phyloP scores from a whole-genome alignment of 2,329 filamentous ascomycete genomes.

The Microcyclosporella mali region DNA sequence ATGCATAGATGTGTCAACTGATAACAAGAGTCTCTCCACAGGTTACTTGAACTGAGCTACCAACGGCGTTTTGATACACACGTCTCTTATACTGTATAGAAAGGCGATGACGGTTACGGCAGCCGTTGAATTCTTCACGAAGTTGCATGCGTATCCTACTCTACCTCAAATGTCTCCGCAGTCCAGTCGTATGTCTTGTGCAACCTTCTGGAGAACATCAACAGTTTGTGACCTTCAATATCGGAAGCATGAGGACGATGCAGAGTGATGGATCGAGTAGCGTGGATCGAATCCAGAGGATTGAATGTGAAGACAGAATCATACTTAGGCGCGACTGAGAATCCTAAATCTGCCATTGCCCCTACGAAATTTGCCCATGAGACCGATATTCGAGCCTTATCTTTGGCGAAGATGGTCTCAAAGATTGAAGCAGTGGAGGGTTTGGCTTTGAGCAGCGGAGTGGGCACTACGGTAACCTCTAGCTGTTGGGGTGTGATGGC shows the following conservation, averaged over 20 bases:
- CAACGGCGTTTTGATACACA: too few species aligned
- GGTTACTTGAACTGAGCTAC: too few species aligned
- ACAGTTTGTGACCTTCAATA: conserved; percentile 13
- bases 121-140: too few species aligned
- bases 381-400: conserved; percentile 10
- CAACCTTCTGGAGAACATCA: conserved; percentile 8
- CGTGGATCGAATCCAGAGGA: conserved; percentile 9
- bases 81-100: too few species aligned
- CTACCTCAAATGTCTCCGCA: conserved; percentile 12
- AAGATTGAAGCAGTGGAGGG: conserved; percentile 12
- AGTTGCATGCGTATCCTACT: conserved; percentile 1
- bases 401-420: conserved; percentile 10
- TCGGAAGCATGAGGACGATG: conserved; percentile 17
- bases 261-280: conserved; percentile 7
- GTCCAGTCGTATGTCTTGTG: conserved; percentile 10
- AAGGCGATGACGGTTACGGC: too few species aligned
- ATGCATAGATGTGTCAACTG: too few species aligned
- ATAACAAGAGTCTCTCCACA: too few species aligned
- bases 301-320: conserved; percentile 14
- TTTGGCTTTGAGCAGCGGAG: conserved; percentile 12
- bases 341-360: conserved; percentile 15
- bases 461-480: conserved; percentile 4
- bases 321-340: conserved; percentile 13
- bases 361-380: conserved; percentile 11
- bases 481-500: conserved; percentile 5